These are phyloP conservation scores for Rhizomucor miehei DNA, from an alignment of 371 early-diverging fungal species.

Conservation along the genomic window DNA sequence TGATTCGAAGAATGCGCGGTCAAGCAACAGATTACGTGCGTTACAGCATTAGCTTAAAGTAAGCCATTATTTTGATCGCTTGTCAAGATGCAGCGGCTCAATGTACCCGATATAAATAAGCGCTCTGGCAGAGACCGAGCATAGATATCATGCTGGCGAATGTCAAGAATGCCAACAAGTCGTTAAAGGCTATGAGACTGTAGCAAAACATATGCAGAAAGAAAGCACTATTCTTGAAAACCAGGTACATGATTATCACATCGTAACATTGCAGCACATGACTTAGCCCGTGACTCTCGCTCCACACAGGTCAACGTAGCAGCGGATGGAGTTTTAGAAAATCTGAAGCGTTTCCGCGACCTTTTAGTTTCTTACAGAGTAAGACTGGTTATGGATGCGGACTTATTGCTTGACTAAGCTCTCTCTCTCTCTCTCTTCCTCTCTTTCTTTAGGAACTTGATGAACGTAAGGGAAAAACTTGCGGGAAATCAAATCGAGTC, in stretches of 20 bases:
- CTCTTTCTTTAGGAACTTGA: constrained; percentile 27
- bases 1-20: constrained; percentile 65
- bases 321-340: constrained; percentile 59
- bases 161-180: constrained; percentile 60
- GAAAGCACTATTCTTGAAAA: constrained; percentile 54
- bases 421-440: too few species aligned
- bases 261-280: too few species aligned
- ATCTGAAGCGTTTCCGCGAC: constrained; percentile 69
- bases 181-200: constrained; percentile 56
- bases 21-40: constrained; percentile 58
- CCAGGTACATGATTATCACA: too few species aligned
- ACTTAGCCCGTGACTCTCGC: too few species aligned
- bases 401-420: too few species aligned
- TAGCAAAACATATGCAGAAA: constrained; percentile 57
- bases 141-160: constrained; percentile 60
- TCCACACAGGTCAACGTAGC: constrained; percentile 23
- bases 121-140: constrained; percentile 57
- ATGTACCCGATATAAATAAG: background rate
- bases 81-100: too few species aligned
- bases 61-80: constrained; percentile 5
- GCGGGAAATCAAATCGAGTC: constrained; percentile 36
- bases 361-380: constrained; percentile 63
- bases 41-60: constrained; percentile 55
- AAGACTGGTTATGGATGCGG: too few species aligned
- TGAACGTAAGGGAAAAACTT: constrained; percentile 27